A percentile compares a stretch with the other conserved stretches of the same genome.
Conservation (phyloP, 805 yeast genomes). For the Wickerhamiella sorbophila region DNA sequence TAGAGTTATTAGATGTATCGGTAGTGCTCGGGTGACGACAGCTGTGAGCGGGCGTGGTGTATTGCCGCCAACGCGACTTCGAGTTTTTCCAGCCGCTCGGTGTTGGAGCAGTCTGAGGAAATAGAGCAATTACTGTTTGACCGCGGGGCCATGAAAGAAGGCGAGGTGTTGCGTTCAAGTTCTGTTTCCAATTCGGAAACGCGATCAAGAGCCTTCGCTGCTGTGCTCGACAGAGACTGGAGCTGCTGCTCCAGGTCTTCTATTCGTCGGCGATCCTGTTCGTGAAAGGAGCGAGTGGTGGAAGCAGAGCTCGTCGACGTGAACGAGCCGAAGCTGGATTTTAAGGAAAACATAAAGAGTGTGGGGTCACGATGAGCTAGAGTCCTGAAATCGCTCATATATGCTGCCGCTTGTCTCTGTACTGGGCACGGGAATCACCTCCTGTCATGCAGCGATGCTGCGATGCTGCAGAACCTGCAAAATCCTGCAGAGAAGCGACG, state of each 20-base stretch:
- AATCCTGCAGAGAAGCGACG: too few relatives aligned
- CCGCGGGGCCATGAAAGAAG: conserved; percentile 4
- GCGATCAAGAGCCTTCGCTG: conserved; percentile 19
- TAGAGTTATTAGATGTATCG: conserved; percentile 13
- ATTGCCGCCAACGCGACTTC: conserved; percentile 16
- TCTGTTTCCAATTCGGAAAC: conserved; percentile 17
- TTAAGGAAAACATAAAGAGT: background rate
- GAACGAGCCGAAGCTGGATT: background rate
- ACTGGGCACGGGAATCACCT: too few relatives aligned
- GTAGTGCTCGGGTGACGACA: conserved; percentile 15
- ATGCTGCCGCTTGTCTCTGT: too few relatives aligned
- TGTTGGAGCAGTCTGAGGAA: conserved; percentile 7
- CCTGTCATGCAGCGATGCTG: too few relatives aligned
- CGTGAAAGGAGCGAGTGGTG: background rate
- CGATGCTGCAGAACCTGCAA: too few relatives aligned
- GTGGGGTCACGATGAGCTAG: background rate
- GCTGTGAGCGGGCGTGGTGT: conserved; percentile 15
- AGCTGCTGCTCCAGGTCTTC: conserved; percentile 19
- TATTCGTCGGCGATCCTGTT: conserved; percentile 10
- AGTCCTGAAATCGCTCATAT: too few relatives aligned
- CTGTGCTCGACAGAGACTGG: conserved; percentile 16
- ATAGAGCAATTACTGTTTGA: conserved; percentile 4
- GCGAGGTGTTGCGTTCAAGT: conserved; percentile 7
- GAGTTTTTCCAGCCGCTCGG: conserved; percentile 13
- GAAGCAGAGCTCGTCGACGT: background rate